A percentile compares a stretch with the other conserved stretches of the same genome.
Evolutionary conservation across 2,329 filamentous ascomycete genomes (phyloP).

Genomic region (Dactylellina leptospora): DNA sequence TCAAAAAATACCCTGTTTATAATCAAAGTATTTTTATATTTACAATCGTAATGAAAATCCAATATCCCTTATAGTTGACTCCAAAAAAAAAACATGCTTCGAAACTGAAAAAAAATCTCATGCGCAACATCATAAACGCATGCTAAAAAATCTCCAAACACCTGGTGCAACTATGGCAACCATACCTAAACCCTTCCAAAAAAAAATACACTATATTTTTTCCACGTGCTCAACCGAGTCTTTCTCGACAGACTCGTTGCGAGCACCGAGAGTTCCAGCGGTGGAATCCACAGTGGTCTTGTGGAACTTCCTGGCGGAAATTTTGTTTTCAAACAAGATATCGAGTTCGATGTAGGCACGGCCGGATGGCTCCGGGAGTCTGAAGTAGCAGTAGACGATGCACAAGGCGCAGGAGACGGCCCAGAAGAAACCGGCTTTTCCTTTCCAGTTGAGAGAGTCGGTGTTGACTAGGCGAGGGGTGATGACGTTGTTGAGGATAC

Average conservation of each 20-base stretch:
- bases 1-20: background rate
- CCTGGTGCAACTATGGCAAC: no score
- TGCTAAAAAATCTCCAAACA: background rate
- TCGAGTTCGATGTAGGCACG: constrained; percentile 87
- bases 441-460: constrained; percentile 60
- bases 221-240: constrained; percentile 30
- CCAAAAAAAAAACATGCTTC: constrained; percentile 4
- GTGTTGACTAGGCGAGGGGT: constrained; percentile 45
- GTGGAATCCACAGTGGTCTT: constrained; percentile 59
- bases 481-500: constrained; percentile 62
- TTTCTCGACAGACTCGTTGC: constrained; percentile 8
- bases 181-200: no score
- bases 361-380: constrained; percentile 77
- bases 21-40: background rate
- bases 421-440: constrained; percentile 64
- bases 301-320: constrained; percentile 61
- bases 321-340: constrained; percentile 64
- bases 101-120: background rate
- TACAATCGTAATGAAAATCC: constrained; percentile 3
- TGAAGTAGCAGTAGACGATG: constrained; percentile 82
- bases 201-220: constrained; percentile 23
- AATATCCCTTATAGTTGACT: constrained; percentile 1
- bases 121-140: background rate
- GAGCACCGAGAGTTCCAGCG: constrained; percentile 12
- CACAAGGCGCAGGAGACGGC: constrained; percentile 80